Evolutionary conservation across 148 eudicot species (phyloP).

Genomic region (Chenopodium quinoa): DNA sequence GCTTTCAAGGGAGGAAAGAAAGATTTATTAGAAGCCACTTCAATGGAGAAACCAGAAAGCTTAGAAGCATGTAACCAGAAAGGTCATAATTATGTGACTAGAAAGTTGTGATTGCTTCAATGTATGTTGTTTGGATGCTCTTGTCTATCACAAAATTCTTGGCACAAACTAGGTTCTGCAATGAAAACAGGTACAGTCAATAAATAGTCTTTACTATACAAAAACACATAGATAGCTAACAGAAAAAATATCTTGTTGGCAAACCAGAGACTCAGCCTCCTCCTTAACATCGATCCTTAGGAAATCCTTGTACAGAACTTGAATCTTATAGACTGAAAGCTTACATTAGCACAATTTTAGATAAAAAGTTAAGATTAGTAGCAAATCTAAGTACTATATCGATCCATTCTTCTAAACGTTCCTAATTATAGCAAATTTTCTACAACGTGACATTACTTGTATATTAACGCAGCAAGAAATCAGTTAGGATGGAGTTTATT

Average conservation of each 20-base stretch:
- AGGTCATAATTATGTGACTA: too few relatives aligned
- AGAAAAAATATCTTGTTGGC: neutral
- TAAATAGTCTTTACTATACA: neutral
- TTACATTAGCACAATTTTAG: constrained; percentile 35
- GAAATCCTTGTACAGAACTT: constrained; percentile 86
- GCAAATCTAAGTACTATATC: neutral
- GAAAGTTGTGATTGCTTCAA: constrained; percentile 44
- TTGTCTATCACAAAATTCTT: constrained; percentile 54
- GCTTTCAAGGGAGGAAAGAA: too few relatives aligned
- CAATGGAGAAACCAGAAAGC: too few relatives aligned
- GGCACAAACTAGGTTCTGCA: constrained; percentile 55
- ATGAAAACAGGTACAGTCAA: neutral
- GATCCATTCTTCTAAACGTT: neutral
- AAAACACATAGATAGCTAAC: neutral
- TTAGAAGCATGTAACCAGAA: too few relatives aligned
- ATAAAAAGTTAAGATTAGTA: constrained; percentile 8
- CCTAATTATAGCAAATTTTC: neutral
- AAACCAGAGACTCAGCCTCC: constrained; percentile 63
- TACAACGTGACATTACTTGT: too few relatives aligned
- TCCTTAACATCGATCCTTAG: constrained; percentile 43
- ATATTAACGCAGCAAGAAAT: too few relatives aligned
- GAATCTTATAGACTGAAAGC: constrained; percentile 87
- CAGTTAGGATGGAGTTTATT: neutral
- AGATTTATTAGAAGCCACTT: too few relatives aligned
- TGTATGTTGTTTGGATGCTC: constrained; percentile 64